Evolutionary conservation across 2,329 filamentous ascomycete genomes (phyloP).

Genomic region (Xylariaceae sp.): DNA sequence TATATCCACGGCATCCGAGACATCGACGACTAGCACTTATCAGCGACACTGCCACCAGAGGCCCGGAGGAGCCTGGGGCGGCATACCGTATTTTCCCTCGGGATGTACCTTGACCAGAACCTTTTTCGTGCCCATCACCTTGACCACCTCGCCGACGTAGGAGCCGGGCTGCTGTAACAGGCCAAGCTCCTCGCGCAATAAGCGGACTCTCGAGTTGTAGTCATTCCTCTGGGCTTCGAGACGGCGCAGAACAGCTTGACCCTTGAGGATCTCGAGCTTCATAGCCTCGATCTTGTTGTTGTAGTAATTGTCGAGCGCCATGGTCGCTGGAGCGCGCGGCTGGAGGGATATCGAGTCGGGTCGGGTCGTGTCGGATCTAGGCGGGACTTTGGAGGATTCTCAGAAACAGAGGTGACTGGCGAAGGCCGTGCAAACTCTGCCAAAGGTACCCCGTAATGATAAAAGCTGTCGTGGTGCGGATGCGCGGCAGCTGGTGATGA

Average conservation of each 20-base stretch:
- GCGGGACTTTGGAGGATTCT: no score
- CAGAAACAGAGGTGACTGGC: no score
- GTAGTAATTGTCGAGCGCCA: constrained; percentile 99
- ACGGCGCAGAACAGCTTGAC: constrained; percentile 87
- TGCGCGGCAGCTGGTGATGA: no score
- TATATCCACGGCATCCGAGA: constrained; percentile 90
- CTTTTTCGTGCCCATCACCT: constrained; percentile 99
- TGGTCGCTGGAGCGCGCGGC: constrained; percentile 42
- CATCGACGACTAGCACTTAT: constrained; percentile 70
- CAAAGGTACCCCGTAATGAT: no score
- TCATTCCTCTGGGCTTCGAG: constrained; percentile 98
- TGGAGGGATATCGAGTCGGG: constrained; percentile 8
- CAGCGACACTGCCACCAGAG: constrained; percentile 8
- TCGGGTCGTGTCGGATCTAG: no score
- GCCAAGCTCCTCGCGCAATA: constrained; percentile 91
- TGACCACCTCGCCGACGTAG: constrained; percentile 98
- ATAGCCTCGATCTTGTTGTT: constrained; percentile 99
- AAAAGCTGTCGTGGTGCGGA: no score
- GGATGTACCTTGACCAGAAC: constrained; percentile 98
- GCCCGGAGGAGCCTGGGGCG: neutral
- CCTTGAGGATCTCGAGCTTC: constrained; percentile 99
- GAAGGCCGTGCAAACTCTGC: no score
- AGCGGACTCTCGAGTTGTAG: constrained; percentile 94
- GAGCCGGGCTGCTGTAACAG: constrained; percentile 94
- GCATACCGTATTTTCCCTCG: constrained; percentile 94